These are phyloP conservation scores for Suillus luteus DNA, from an alignment of 768 basidiomycete species.

Conservation along the genomic window DNA sequence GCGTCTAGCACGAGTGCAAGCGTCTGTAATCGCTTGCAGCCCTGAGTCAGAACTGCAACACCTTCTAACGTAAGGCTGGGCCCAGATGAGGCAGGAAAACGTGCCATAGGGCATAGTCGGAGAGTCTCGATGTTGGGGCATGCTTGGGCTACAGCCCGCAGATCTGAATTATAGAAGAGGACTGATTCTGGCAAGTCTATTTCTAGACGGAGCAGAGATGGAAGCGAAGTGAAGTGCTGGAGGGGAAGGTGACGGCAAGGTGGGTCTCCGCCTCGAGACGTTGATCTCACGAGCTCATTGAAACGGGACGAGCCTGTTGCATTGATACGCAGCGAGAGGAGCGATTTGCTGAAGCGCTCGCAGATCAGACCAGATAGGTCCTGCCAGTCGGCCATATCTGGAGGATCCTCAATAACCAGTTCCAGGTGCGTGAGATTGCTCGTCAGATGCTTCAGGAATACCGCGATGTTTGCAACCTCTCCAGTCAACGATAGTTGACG, in stretches of 20 bases:
- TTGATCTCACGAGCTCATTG: conserved; percentile 78
- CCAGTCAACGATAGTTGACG: conserved; percentile 68
- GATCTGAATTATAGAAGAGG: conserved; percentile 61
- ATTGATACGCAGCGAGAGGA: conserved; percentile 61
- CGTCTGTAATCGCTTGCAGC: conserved; percentile 64
- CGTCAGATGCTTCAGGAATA: conserved; percentile 70
- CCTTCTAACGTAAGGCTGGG: conserved; percentile 66
- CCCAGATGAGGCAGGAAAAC: conserved; percentile 54
- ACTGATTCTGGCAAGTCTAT: conserved; percentile 80
- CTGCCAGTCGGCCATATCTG: conserved; percentile 73
- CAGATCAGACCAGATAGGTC: conserved; percentile 65
- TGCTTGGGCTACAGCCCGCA: conserved; percentile 56
- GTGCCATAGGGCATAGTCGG: conserved; percentile 65
- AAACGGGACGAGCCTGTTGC: conserved; percentile 77
- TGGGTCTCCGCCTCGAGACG: conserved; percentile 61
- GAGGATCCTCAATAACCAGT: conserved; percentile 78
- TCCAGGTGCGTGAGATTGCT: conserved; percentile 69
- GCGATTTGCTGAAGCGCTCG: conserved; percentile 58
- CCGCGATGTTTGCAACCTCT: conserved; percentile 66
- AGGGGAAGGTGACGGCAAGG: conserved; percentile 63
- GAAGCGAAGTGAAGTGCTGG: conserved; percentile 55
- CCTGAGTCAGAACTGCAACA: conserved; percentile 56
- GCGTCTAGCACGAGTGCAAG: conserved; percentile 69
- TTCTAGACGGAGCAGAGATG: conserved; percentile 61
- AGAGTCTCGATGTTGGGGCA: conserved; percentile 73